Percentiles rank a stretch among this genome's conserved stretches.
These are phyloP conservation scores for Umbelopsis vinacea DNA, from an alignment of 192 early-diverging fungal species.

Conservation along the genomic window DNA sequence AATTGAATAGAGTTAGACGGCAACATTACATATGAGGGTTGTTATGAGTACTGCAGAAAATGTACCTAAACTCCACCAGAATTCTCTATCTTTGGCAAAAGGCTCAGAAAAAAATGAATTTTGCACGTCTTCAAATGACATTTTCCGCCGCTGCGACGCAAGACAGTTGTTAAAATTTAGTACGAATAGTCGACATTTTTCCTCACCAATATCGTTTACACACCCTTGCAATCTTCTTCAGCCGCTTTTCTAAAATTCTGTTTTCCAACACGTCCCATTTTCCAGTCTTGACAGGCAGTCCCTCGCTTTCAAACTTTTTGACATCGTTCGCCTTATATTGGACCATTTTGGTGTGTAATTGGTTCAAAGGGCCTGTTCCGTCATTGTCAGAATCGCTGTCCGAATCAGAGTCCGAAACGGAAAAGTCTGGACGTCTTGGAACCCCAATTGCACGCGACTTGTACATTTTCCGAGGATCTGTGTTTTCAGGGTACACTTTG, in stretches of 20 bases:
- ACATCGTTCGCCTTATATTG: not conserved
- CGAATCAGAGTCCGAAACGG: slow-evolving; percentile 8
- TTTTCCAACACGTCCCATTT: slow-evolving; percentile 12
- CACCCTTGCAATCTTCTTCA: slow-evolving; percentile 18
- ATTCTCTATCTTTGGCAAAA: not conserved
- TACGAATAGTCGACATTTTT: not conserved
- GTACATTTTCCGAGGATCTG: not conserved
- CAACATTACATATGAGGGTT: not conserved
- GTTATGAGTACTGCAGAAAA: not conserved
- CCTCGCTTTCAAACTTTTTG: not conserved
- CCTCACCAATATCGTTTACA: not conserved
- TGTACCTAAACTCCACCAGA: slow-evolving; percentile 17
- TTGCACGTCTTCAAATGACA: slow-evolving; percentile 7
- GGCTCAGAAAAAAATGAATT: not conserved
- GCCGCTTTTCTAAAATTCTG: not conserved
- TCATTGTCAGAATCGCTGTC: slow-evolving; percentile 15
- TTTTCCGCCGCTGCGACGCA: not conserved
- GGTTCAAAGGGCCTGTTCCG: not conserved
- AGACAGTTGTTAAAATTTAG: not conserved
- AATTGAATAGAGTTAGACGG: not conserved
- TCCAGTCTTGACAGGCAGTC: not conserved
- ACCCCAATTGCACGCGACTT: not conserved
- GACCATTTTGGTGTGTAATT: not conserved
- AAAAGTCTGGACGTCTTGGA: not conserved
- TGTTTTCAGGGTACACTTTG: slow-evolving; percentile 6